Base-by-base conservation (phyloP, 345 rosid genomes). In the Durio zibethinus region DNA sequence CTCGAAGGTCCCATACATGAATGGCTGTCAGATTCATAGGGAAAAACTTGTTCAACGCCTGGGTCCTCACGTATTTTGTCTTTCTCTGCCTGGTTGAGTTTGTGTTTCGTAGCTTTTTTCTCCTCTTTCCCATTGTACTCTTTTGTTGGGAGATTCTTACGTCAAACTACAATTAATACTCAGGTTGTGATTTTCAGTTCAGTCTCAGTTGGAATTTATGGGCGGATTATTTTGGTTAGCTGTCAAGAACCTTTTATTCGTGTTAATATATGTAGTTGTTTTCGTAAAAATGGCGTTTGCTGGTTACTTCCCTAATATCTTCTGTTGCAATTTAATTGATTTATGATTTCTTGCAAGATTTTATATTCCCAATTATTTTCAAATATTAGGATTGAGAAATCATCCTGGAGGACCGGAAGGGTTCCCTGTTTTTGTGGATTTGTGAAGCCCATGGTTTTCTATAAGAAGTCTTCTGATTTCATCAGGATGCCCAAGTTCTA, bases 1-100 rank as follows among this genome's bases (percentile, higher is more conserved):
- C 83, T 61, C 82, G 87, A 73, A 89, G 98, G 83, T 84, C 85
- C 36, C 85, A 88, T 78, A 85, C 88, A 15, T 85, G 77, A 47
- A 85, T 50, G 81, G 60, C 35, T 38, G 11, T 56, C 29, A 5
- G 74, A 25, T 53, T 5, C 10, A 54, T 73, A 65, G 31, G 11
- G 76, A 36, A 54, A 54, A 54, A 36, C 35, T 1, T 38, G 33
- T 73, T 35, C 9, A 67, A 25, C 52, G 5, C 33, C n/a, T 42
- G 52, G 53, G 35, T 12, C 29, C 70, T 10, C 9, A 12, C 3
- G 10, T 23, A 11, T 23, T 47, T 50, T 48, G 75, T 48, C 6
- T 11, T 9, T 33, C n/a, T 52, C 18, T 50, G 3, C 36, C 36
- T 16, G n/a, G 36, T 2, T 2, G 29, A 20, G 47, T n/a, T 0